Evolutionary conservation across 2,329 filamentous ascomycete genomes (phyloP), one percentile per base, ranked within the genome.

Genomic region (Didymella glomerata): DNA sequence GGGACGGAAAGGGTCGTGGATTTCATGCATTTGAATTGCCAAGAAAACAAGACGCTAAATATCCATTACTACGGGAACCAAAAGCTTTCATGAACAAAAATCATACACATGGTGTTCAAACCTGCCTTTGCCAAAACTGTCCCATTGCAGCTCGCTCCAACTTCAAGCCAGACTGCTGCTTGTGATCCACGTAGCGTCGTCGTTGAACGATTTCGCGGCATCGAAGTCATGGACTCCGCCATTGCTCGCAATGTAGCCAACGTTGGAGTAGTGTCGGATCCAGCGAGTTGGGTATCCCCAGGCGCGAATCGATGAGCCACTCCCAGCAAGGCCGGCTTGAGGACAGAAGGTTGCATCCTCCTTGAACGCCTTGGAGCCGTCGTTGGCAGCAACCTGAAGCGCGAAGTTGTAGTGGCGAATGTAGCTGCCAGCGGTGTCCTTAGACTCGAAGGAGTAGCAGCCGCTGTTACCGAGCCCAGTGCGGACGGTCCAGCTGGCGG

Each of bases 271-370:
- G 67, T 88, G 85, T 22, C 87, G 81, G 67, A 87, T 76, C 57
- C 79, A 88, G 44, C 86, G 80, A 0, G 85, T 87, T 0, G 87
- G 86, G 65, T 86, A 87, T 42, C 78, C 81, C 86, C 86, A 89
- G 1, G 85, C 78, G 4, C 84, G 79, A 30, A 89, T 78, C 0
- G 85, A 81, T 61, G 61, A 82, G 7, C 83, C 85, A 42, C 79
- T 68, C 4, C 84, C 83, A 62, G 73, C 84, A 22, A 89, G 74
- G 0, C 82, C 83, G 0, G 79, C 57, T 70, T 83, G 79, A 0
- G 85, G 78, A 68, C 87, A 89, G 74, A 89, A 89, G 0, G 87
- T 89, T 8, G 86, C 85, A 47, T 89, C 86, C 64, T 89, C 86
- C 4, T 75, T 36, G 74, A 88, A 87, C 50, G 77, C 74, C 78